Evolutionary conservation across 2,329 filamentous ascomycete genomes (phyloP).

Genomic region (Neopestalotiopsis sp.): DNA sequence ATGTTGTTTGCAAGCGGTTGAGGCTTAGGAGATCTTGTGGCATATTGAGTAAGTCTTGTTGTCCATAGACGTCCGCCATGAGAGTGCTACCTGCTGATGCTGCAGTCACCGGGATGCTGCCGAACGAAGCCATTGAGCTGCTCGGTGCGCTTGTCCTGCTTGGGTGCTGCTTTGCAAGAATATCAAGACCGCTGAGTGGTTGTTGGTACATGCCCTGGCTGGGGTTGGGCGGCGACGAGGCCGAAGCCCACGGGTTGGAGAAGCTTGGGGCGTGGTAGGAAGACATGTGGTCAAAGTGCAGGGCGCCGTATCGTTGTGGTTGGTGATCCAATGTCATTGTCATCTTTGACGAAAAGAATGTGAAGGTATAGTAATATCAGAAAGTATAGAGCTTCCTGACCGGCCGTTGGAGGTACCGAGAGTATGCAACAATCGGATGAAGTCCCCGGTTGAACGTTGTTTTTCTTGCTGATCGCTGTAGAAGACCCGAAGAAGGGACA

Average conservation of each 20-base stretch:
- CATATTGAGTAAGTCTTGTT: constrained; percentile 71
- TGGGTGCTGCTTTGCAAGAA: constrained; percentile 62
- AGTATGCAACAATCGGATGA: constrained; percentile 17
- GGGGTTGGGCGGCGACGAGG: constrained; percentile 56
- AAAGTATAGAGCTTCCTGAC: constrained; percentile 6
- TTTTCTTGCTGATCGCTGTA: constrained; percentile 57
- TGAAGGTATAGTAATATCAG: constrained; percentile 27
- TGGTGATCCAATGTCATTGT: constrained; percentile 96
- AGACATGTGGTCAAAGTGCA: constrained; percentile 83
- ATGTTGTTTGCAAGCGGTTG: constrained; percentile 65
- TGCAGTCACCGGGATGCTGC: constrained; percentile 73
- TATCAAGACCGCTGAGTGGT: constrained; percentile 58
- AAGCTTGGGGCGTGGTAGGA: constrained; percentile 77
- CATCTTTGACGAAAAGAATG: constrained; percentile 61
- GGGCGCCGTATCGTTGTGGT: constrained; percentile 76
- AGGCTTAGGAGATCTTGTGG: constrained; percentile 76
- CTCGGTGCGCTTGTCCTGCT: constrained; percentile 63
- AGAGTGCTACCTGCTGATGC: constrained; percentile 76
- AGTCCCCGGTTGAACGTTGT: constrained; percentile 29
- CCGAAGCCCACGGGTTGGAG: constrained; percentile 85
- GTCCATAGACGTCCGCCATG: constrained; percentile 61
- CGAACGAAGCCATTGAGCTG: constrained; percentile 72
- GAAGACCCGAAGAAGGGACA: constrained; percentile 43
- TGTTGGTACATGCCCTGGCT: constrained; percentile 69
- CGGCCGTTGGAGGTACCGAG: neutral